Evolutionary conservation across 2,329 filamentous ascomycete species (phyloP).

Genomic region (Pezicula radicicola): DNA sequence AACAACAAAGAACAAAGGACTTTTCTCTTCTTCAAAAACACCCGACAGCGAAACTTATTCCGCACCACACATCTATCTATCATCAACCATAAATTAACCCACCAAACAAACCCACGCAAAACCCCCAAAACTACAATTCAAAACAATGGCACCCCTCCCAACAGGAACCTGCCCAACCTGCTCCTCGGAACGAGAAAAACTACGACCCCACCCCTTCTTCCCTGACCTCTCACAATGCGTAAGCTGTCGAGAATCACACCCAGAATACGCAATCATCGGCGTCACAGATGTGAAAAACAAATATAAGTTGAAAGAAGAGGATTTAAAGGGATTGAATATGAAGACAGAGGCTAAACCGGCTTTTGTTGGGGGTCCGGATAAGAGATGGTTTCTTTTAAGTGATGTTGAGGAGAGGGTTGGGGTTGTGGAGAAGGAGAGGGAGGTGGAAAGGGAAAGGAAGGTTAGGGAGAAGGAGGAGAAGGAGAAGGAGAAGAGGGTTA

Average conservation of each 20-base stretch:
- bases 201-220: constrained; percentile 12
- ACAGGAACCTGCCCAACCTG: constrained; percentile 7
- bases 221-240: constrained; percentile 8
- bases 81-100: too few relatives aligned
- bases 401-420: constrained; percentile 5
- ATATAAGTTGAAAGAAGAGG: constrained; percentile 9
- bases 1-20: too few relatives aligned
- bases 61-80: too few relatives aligned
- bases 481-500: constrained; percentile 1
- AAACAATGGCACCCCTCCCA: too few relatives aligned
- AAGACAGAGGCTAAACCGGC: constrained; percentile 5
- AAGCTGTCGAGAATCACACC: constrained; percentile 1
- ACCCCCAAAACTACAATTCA: too few relatives aligned
- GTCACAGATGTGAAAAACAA: constrained; percentile 1
- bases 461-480: constrained; percentile 1
- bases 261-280: constrained; percentile 4
- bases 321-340: constrained; percentile 4
- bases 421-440: constrained; percentile 1
- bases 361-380: constrained; percentile 6
- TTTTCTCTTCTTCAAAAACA: too few relatives aligned
- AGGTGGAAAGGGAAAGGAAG: constrained; percentile 3
- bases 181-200: constrained; percentile 1
- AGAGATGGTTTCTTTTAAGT: constrained; percentile 7
- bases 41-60: too few relatives aligned
- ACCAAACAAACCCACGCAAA: too few relatives aligned